Base-by-base conservation (phyloP, 257 asterid species). In the Solanum peruvianum region DNA sequence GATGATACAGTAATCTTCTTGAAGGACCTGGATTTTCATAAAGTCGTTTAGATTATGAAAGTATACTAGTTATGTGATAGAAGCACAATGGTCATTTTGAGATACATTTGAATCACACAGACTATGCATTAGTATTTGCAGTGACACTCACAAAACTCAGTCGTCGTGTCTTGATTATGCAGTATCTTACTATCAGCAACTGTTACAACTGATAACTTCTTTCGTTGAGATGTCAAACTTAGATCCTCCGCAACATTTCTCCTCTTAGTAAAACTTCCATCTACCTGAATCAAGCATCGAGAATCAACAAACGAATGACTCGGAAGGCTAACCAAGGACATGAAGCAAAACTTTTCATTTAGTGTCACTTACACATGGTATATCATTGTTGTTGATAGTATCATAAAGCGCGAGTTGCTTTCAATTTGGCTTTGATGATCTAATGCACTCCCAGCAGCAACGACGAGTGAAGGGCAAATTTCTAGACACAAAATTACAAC, bases 1-100 rank as follows among this genome's bases (percentile, higher is more conserved):
- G 98, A 86, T 86, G 94, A 83, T 84, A 87, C 78, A 90, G 47
- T 52, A 89, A 88, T 88, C 93, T 91, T 73, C 91, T 92, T 33
- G 94, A 89, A 4, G 89, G 86, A 90, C 92, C 97, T 91, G 92
- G 10, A 11, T 25, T 29, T 69, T 45, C 71, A 52, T 70, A 49
- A n/a, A 29, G 64, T 11, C 72, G 13, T 37, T 86, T 49, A 85
- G 82, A 52, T 20, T 71, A 49, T 31, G 85, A 35, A 27, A 67
- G 83, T 31, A 70, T 31, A 45, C 3, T 56, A 56, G 44, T 41
- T 41, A 41, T 41, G 44, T 37, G n/a, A 56, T 56, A 18, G 25
- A 56, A 56, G 82, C 82, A 73, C 21, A 39, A 73, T 1, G 29
- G 5, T 75, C 20, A 39, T 75, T 39, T n/a, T n/a, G n/a, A n/a